Base-by-base conservation (phyloP, 1,284 basidiomycete genomes). In the Ustilago sp. region DNA sequence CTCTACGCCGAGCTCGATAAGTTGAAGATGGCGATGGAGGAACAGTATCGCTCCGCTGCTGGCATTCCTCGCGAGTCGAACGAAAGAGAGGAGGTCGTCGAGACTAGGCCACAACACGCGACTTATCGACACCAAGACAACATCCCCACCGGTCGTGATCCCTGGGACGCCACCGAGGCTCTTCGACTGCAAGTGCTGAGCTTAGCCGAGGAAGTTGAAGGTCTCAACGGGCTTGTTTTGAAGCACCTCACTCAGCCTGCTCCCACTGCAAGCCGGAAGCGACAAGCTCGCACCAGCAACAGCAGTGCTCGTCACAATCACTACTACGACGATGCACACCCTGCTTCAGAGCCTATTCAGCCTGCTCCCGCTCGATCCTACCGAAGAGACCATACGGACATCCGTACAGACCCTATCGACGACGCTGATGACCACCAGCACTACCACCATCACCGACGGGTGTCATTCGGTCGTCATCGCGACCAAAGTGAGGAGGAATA, bases 91-190 rank as follows among this genome's bases (percentile, higher is more conserved):
- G 36, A 34, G 23, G 6, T 9, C 8, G 8, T 9, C 5, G 52
- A 60, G 3, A 17, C 52, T 13, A 38, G 39, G 8, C 39, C 56
- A 32, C 64, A 63, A 4, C 69, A 65, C 19, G 51, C 63, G 8
- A 41, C 61, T 9, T 68, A 73, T 39, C 38, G 13, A 59, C 70
- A 73, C 51, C 70, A 58, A 3, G 64, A 68, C 54, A 61, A 59
- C 12, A 67, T 57, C 36, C 70, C 64, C 3, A 28, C 48, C 4
- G 58, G 64, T 39, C 66, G 74, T 11, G 69, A 77, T 56, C 69
- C 75, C 8, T 77, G 75, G 75, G 67, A 77, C 11, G 70, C 70
- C 2, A 77, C 74, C 55, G 75, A 77, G 39, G 71, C 70, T 23
- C 36, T 77, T 35, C 63, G 75, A 6, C 7, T 74, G 19, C 75